phyloP scores from a whole-genome alignment of 148 eudicot genomes.

The Rhododendron molle region DNA sequence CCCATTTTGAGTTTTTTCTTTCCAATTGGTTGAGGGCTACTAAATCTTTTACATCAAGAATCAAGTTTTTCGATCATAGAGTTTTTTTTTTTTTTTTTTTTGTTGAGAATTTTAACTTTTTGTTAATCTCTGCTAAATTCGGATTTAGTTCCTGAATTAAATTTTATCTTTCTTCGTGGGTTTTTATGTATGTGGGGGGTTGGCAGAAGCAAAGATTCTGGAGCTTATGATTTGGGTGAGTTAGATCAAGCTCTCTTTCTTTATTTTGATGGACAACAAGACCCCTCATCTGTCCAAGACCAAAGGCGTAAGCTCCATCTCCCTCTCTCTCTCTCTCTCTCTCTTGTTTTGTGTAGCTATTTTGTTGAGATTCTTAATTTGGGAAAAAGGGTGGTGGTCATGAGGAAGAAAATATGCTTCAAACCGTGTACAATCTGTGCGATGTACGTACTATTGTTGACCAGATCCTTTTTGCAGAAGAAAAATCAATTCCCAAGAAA shows the following conservation, averaged over 20 bases:
- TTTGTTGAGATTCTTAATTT: slow-evolving; percentile 18
- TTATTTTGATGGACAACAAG: slow-evolving; percentile 75
- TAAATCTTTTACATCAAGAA: not conserved
- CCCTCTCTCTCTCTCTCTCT: not conserved
- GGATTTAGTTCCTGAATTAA: not conserved
- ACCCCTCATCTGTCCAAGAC: slow-evolving; percentile 42
- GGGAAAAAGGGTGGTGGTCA: slow-evolving; percentile 25
- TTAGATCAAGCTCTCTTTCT: slow-evolving; percentile 83
- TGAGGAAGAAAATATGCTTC: slow-evolving; percentile 35
- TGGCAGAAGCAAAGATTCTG: slow-evolving; percentile 43
- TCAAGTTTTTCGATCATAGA: not conserved
- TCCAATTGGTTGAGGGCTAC: not conserved
- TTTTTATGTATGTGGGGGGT: not conserved
- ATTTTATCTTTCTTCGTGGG: not conserved
- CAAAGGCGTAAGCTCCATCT: slow-evolving; percentile 53
- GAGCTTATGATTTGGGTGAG: slow-evolving; percentile 77
- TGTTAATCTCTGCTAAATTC: not conserved
- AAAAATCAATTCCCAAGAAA: slow-evolving; percentile 12
- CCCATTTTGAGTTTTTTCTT: not conserved
- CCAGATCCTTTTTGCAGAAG: slow-evolving; percentile 20
- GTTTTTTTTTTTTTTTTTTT: not conserved
- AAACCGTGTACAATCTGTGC: slow-evolving; percentile 6
- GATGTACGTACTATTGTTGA: slow-evolving; percentile 35
- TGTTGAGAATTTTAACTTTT: not conserved
- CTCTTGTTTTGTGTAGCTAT: not conserved